Conservation (phyloP, 129 eudicot species). For the Flaveria ramosissima region DNA sequence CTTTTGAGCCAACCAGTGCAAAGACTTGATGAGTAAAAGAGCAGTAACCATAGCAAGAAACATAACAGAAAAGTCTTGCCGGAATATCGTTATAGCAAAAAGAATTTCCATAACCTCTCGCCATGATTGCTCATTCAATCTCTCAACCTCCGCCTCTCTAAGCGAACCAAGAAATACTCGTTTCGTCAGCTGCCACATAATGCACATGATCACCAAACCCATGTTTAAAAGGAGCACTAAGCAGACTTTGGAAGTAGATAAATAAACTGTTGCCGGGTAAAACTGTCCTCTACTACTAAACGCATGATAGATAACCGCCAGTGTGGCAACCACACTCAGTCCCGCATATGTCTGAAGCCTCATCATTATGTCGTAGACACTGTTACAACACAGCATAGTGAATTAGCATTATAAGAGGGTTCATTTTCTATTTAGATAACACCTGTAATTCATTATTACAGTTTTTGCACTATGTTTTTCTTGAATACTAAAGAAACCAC, state of each 20-base stretch:
- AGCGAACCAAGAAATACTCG: slow-evolving; percentile 78
- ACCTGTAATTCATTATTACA: too few species aligned
- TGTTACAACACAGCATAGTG: slow-evolving; percentile 39
- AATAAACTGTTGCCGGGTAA: slow-evolving; percentile 89
- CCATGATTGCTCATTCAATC: slow-evolving; percentile 99
- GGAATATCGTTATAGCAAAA: slow-evolving; percentile 91
- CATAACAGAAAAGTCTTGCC: slow-evolving; percentile 87
- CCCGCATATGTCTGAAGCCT: slow-evolving; percentile 84
- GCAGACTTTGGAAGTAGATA: slow-evolving; percentile 93
- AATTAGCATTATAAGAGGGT: slow-evolving; percentile 28
- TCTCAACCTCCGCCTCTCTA: slow-evolving; percentile 95
- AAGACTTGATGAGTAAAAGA: slow-evolving; percentile 77
- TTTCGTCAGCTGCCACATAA: slow-evolving; percentile 87
- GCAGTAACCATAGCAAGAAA: slow-evolving; percentile 95
- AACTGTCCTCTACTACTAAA: slow-evolving; percentile 89
- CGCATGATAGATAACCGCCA: slow-evolving; percentile 87
- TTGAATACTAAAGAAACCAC: neutral
- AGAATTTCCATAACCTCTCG: slow-evolving; percentile 98
- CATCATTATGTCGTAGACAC: slow-evolving; percentile 57
- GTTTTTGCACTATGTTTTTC: neutral
- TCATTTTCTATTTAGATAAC: neutral
- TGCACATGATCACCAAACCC: slow-evolving; percentile 96
- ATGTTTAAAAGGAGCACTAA: slow-evolving; percentile 88
- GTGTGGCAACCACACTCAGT: slow-evolving; percentile 68
- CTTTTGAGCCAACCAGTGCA: slow-evolving; percentile 99